These are phyloP conservation scores for Rhodocollybia butyracea DNA, from an alignment of 768 basidiomycete species.

Conservation along the genomic window DNA sequence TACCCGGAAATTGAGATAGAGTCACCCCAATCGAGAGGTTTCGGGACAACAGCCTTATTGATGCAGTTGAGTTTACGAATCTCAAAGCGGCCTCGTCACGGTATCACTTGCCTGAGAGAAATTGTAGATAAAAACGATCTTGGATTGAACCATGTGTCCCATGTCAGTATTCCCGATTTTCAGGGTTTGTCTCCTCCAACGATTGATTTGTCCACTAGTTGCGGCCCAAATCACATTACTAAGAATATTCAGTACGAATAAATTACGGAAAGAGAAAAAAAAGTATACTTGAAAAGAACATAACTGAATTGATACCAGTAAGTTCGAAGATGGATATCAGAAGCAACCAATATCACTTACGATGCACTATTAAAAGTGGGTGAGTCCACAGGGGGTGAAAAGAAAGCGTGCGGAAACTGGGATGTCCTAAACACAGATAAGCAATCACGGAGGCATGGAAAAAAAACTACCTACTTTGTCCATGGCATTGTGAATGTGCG, in stretches of 20 bases:
- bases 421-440: constrained; percentile 36
- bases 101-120: constrained; percentile 46
- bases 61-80: neutral
- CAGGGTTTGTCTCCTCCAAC: constrained; percentile 55
- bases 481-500: constrained; percentile 62
- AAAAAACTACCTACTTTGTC: constrained; percentile 38
- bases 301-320: constrained; percentile 31
- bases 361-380: constrained; percentile 60
- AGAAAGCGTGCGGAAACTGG: constrained; percentile 64
- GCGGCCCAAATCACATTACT: constrained; percentile 66
- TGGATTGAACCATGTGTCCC: constrained; percentile 55
- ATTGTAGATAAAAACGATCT: constrained; percentile 64
- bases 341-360: constrained; percentile 26
- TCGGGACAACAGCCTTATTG: constrained; percentile 56
- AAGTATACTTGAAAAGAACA: constrained; percentile 52
- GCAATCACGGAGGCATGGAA: neutral
- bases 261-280: neutral
- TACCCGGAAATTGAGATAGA: constrained; percentile 55
- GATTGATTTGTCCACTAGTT: constrained; percentile 62
- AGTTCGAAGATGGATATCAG: neutral
- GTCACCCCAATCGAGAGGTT: constrained; percentile 70
- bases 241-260: neutral
- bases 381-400: constrained; percentile 60
- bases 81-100: neutral
- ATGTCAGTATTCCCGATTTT: constrained; percentile 52